phyloP scores from a whole-genome alignment of 495 filamentous ascomycete genomes.

The Aspergillus haitiensis region DNA sequence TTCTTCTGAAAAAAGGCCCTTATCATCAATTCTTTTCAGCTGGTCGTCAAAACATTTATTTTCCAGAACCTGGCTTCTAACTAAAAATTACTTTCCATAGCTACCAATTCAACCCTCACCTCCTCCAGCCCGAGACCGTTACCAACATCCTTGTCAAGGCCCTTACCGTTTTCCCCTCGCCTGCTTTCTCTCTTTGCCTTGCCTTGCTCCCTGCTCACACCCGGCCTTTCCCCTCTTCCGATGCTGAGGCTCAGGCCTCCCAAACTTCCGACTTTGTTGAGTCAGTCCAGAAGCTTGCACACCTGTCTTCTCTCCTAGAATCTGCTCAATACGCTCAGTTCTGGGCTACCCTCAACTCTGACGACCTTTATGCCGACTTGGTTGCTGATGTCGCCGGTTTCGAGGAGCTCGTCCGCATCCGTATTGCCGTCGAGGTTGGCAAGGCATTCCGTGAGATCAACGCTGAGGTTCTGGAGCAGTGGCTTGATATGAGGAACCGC shows the following conservation, averaged over 20 bases:
- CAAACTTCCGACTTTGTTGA: slow-evolving; percentile 66
- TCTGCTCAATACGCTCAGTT: slow-evolving; percentile 84
- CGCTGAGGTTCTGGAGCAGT: slow-evolving; percentile 73
- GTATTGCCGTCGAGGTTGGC: slow-evolving; percentile 85
- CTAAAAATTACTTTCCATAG: slow-evolving; percentile 45
- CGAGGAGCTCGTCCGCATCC: slow-evolving; percentile 90
- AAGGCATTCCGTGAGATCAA: slow-evolving; percentile 85
- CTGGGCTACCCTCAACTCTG: slow-evolving; percentile 89
- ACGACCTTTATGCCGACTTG: slow-evolving; percentile 95
- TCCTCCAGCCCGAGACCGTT: slow-evolving; percentile 90
- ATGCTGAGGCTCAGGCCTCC: slow-evolving; percentile 58
- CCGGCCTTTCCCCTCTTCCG: slow-evolving; percentile 55
- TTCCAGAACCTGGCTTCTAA: neutral
- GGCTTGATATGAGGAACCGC: slow-evolving; percentile 75
- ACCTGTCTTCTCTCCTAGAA: slow-evolving; percentile 80
- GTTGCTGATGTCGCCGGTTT: slow-evolving; percentile 93
- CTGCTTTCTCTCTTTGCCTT: slow-evolving; percentile 91
- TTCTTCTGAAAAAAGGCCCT: slow-evolving; percentile 35
- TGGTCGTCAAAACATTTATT: neutral
- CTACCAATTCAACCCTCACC: slow-evolving; percentile 99
- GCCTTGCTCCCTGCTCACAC: slow-evolving; percentile 84
- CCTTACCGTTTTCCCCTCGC: slow-evolving; percentile 93
- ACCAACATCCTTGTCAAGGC: slow-evolving; percentile 99
- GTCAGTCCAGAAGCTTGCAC: slow-evolving; percentile 84
- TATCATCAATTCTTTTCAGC: slow-evolving; percentile 11